phyloP scores from a whole-genome alignment of 2,329 filamentous ascomycete genomes.

The Macrophomina tecta region DNA sequence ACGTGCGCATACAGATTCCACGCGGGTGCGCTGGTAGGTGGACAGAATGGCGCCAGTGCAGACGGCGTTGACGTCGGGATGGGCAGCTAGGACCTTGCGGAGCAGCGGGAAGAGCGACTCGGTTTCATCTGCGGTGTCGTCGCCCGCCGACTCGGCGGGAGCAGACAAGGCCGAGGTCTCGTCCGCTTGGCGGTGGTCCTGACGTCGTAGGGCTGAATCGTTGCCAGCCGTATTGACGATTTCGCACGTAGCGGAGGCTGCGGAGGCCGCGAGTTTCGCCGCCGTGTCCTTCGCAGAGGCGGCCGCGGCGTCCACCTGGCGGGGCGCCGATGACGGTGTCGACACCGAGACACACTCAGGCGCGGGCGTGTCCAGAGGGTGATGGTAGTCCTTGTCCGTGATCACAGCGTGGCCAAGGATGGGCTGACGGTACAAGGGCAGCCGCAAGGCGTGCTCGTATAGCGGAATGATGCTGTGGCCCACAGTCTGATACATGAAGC shows the following conservation, averaged over 20 bases:
- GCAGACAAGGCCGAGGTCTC: neutral
- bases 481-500: slow-evolving; percentile 99
- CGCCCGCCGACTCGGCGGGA: neutral
- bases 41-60: slow-evolving; percentile 92
- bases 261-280: slow-evolving; percentile 22
- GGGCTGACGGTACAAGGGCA: slow-evolving; percentile 82
- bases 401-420: slow-evolving; percentile 77
- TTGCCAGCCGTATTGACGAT: neutral
- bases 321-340: neutral
- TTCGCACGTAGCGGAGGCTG: neutral
- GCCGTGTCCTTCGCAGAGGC: slow-evolving; percentile 30
- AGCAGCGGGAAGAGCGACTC: slow-evolving; percentile 84
- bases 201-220: neutral
- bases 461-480: slow-evolving; percentile 86
- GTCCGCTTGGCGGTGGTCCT: neutral
- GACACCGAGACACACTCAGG: neutral
- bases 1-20: slow-evolving; percentile 87
- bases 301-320: slow-evolving; percentile 30
- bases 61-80: slow-evolving; percentile 84
- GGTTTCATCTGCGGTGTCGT: slow-evolving; percentile 72
- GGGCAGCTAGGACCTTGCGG: slow-evolving; percentile 65
- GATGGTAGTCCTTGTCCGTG: slow-evolving; percentile 71
- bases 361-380: neutral
- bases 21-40: slow-evolving; percentile 93
- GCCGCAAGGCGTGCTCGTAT: slow-evolving; percentile 76